Base-by-base conservation (phyloP, 352 stramenopile genomes). In the Phytophthora fragariaefolia region DNA sequence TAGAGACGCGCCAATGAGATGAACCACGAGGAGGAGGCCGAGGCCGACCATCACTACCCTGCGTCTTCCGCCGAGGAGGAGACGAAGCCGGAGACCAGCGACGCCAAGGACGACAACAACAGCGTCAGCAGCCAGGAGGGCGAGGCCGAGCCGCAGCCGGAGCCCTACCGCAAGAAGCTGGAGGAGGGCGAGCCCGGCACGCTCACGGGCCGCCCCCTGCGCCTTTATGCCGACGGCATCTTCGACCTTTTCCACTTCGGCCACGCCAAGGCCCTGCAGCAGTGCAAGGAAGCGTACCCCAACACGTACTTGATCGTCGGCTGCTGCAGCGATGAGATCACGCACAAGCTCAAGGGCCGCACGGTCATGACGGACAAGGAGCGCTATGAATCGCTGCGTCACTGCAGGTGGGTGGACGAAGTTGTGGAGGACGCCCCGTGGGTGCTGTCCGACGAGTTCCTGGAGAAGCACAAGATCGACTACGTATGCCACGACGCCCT, bases 241-340 rank as follows among this genome's bases (percentile, higher is more conserved):
- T 97, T 97, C 66, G 87, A 97, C 69, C 74, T 97, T 22, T 97
- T 95, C 75, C 87, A 97, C 62, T 96, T 94, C 58, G 87, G 89
- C 28, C 89, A 97, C 73, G 86, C 89, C 28, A 89, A 89, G 63
- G 89, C 89, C 4, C 69, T 97, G 55, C 86, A 97, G 73, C 89
- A 97, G 68, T 93, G 87, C 58, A 96, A 97, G 57, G 73, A 90
- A 27, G 82, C 87, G 32, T 97, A 95, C 64, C 89, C 89, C 26
- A 93, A 97, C 73, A 83, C 83, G 45, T 91, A 85, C 63, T 56
- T 97, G 50, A 71, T 97, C 13, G 89, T 97, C n/a, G 89, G 89
- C 23, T 95, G 86, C 69, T 95, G 87, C 74, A 95, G 80, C 57
- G 89, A 97, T 57, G 80, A 91, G 47, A 77, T 95, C 58, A 96